Conservation (phyloP, 1,284 basidiomycete species). For the Tilletia indica region DNA sequence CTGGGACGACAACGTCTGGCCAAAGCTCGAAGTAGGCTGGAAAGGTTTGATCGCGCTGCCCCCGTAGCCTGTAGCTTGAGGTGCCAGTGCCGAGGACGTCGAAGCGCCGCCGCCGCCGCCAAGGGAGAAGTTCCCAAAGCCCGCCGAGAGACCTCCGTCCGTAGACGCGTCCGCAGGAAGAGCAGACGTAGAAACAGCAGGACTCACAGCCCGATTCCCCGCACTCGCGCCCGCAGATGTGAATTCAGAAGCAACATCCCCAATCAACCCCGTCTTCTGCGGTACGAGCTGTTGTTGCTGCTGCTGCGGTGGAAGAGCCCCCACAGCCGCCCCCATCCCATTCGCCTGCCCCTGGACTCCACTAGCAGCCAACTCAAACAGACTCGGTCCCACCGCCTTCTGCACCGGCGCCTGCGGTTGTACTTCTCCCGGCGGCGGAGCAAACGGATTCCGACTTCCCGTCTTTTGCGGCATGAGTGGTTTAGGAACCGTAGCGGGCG, state of each 20-base stretch:
- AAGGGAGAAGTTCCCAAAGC: constrained; percentile 35
- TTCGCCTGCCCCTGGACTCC: constrained; percentile 45
- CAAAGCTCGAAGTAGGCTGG: constrained; percentile 43
- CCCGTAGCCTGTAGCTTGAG: constrained; percentile 46
- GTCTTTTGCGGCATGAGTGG: constrained; percentile 82
- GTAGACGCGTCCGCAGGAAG: neutral
- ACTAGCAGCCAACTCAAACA: constrained; percentile 27
- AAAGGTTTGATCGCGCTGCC: constrained; percentile 35
- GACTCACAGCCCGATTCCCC: neutral
- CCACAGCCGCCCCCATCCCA: constrained; percentile 24
- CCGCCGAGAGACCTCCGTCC: neutral
- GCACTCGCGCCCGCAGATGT: constrained; percentile 32
- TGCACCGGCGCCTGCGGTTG: constrained; percentile 56
- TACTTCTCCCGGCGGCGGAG: constrained; percentile 64
- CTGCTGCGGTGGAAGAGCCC: no score
- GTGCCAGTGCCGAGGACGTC: constrained; percentile 24
- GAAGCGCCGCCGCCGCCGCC: constrained; percentile 19
- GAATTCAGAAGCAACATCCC: constrained; percentile 57
- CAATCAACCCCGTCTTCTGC: constrained; percentile 54
- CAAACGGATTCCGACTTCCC: constrained; percentile 92
- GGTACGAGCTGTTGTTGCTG: constrained; percentile 28
- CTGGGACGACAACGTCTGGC: constrained; percentile 31
- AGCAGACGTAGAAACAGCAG: neutral
- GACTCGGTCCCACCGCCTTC: constrained; percentile 23
- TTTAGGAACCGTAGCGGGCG: constrained; percentile 58